Percentiles rank a stretch among this genome's conserved stretches.
These are phyloP conservation scores for Microdochium paspali DNA, from an alignment of 2,329 filamentous ascomycete genomes.

Conservation along the genomic window DNA sequence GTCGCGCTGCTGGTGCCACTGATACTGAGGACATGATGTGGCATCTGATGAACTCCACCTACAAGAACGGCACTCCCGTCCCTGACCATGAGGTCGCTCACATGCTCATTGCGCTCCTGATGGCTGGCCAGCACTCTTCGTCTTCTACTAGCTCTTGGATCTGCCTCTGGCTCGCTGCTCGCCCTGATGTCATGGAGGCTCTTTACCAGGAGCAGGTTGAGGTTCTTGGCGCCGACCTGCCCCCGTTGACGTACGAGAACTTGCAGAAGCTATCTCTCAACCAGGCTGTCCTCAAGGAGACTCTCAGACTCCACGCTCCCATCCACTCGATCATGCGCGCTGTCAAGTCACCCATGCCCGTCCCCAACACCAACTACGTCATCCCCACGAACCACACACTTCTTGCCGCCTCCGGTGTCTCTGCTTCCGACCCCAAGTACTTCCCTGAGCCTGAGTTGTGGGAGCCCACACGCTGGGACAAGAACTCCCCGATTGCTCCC, in stretches of 20 bases:
- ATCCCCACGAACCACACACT: conserved; percentile 75
- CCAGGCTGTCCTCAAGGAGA: conserved; percentile 81
- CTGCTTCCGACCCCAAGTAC: conserved; percentile 59
- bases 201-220: conserved; percentile 74
- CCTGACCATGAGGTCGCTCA: conserved; percentile 79
- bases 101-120: conserved; percentile 90
- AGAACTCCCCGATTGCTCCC: conserved; percentile 46
- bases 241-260: conserved; percentile 66
- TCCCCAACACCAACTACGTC: conserved; percentile 74
- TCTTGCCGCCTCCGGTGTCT: conserved; percentile 77
- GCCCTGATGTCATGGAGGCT: conserved; percentile 70
- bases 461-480: conserved; percentile 89
- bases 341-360: conserved; percentile 78
- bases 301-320: conserved; percentile 79
- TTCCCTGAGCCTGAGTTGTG: conserved; percentile 78
- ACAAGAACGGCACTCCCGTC: conserved; percentile 74
- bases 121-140: conserved; percentile 87
- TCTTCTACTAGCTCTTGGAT: conserved; percentile 82
- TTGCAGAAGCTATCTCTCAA: conserved; percentile 74
- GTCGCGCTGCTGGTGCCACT: conserved; percentile 42
- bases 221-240: conserved; percentile 64
- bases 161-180: conserved; percentile 67
- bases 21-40: conserved; percentile 73
- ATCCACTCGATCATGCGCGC: conserved; percentile 94
- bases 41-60: conserved; percentile 76